Base-by-base conservation (phyloP, 108 stramenopile genomes). In the Fragilaria radians region DNA sequence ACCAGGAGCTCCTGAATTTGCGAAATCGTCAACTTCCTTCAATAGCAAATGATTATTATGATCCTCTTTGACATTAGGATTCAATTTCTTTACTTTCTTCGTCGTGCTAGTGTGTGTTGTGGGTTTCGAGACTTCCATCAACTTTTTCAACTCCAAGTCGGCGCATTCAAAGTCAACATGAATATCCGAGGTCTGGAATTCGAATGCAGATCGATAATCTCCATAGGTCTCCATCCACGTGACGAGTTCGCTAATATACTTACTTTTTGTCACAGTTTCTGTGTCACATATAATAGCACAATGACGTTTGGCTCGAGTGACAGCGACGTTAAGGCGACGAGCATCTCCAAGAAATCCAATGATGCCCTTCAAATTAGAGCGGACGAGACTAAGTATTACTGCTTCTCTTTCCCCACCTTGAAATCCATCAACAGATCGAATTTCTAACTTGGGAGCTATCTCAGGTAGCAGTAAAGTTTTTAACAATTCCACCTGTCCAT, bases 331-430 rank as follows among this genome's bases (percentile, higher is more conserved):
- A 28, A 98, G 72, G 21, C 99, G 83, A 5, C 99, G 80, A 30
- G 89, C 70, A 57, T 99, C 97, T 17, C 75, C 62, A 9, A 99
- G 76, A 68, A 99, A 99, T 0, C 99, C 99, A 52, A 99, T 95
- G 42, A 90, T 94, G 28, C 83, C 75, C 21, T 72, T 47, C 23
- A 81, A 79, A 57, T 82, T 88, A 61, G 91, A 93, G 59, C 99
- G 84, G 11, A 98, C 97, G 7, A 99, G 73, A 63, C 89, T 93
- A 7, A 99, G 65, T 5, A 99, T 80, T 47, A 99, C 94, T 29
- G 90, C 95, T 47, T 99, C 99, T 17, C 92, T 78, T 69, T 99
- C 97, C 9, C 97, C 97, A 11, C 97, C 99, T 63, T 99, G 99
- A 55, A 97, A 98, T 9, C 97, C 97, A 72, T 99, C 99, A 7